Evolutionary conservation across 2,329 filamentous ascomycete genomes (phyloP).

Genomic region (Herpotrichia juniperi): DNA sequence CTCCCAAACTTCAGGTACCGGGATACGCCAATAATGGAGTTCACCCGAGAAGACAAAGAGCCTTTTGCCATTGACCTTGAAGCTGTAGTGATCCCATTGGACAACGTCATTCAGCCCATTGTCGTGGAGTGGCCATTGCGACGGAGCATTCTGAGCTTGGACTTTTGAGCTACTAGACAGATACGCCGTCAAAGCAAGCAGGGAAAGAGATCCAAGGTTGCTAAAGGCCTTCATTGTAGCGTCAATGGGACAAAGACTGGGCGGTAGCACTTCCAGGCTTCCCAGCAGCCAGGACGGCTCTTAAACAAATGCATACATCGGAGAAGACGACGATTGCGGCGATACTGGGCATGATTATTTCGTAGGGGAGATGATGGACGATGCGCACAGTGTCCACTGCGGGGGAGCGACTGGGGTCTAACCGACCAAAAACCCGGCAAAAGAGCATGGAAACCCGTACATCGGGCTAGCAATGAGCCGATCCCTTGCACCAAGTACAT

Average conservation of each 20-base stretch:
- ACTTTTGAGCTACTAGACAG: conserved; percentile 5
- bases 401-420: conserved; percentile 10
- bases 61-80: conserved; percentile 58
- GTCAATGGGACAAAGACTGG: neutral
- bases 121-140: conserved; percentile 56
- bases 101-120: conserved; percentile 56
- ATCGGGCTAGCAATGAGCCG: neutral
- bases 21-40: conserved; percentile 60
- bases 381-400: conserved; percentile 5
- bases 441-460: conserved; percentile 2
- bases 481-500: neutral
- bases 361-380: neutral
- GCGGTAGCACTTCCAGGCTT: neutral
- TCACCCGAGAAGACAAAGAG: conserved; percentile 61
- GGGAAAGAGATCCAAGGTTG: neutral
- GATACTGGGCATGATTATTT: conserved; percentile 1
- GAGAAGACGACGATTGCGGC: neutral
- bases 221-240: neutral
- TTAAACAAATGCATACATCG: neutral
- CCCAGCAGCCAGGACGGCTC: neutral
- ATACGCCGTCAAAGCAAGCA: neutral
- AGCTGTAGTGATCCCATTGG: conserved; percentile 62
- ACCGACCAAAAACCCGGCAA: conserved; percentile 9
- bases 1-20: conserved; percentile 57
- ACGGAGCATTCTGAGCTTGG: conserved; percentile 29